These are phyloP conservation scores for Tylopilus sp. DNA, from an alignment of 768 basidiomycete genomes.

Conservation along the genomic window DNA sequence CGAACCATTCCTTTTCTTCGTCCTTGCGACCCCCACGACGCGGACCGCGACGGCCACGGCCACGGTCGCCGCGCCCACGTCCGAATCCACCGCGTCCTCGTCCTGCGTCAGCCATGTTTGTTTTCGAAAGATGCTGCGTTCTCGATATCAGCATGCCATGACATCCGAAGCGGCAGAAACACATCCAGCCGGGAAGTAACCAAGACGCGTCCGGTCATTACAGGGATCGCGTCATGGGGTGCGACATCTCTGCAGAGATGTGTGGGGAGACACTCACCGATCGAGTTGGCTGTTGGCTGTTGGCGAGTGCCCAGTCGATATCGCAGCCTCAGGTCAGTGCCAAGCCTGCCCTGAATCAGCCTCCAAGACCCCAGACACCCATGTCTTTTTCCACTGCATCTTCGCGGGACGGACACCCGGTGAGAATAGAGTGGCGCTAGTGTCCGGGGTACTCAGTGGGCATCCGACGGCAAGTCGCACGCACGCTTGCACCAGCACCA, in stretches of 20 bases:
- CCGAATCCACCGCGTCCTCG: constrained; percentile 92
- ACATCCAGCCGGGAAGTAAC: constrained; percentile 46
- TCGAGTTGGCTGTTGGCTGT: constrained; percentile 25
- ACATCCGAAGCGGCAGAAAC: constrained; percentile 39
- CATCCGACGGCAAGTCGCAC: not conserved
- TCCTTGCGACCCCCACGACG: constrained; percentile 98
- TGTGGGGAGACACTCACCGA: constrained; percentile 32
- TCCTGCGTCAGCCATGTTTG: constrained; percentile 82
- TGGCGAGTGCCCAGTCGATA: constrained; percentile 8
- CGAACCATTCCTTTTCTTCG: constrained; percentile 99
- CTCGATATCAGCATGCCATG: constrained; percentile 27
- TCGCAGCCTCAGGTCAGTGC: not conserved
- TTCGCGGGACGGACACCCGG: not conserved
- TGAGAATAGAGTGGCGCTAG: not conserved
- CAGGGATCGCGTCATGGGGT: not conserved
- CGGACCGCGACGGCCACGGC: constrained; percentile 69
- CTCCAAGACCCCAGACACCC: constrained; percentile 20
- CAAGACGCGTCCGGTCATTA: not conserved
- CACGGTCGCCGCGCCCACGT: constrained; percentile 72
- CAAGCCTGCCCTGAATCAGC: constrained; percentile 30
- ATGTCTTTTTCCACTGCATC: rapidly evolving
- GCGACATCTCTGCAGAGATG: not conserved
- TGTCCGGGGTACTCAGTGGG: constrained; percentile 17
- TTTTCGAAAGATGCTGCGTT: constrained; percentile 23
- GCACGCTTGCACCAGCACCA: constrained; percentile 13